A percentile compares a stretch with the other conserved stretches of the same genome.
phyloP scores from a whole-genome alignment of 2,329 filamentous ascomycete species.

The Nemania diffusa region DNA sequence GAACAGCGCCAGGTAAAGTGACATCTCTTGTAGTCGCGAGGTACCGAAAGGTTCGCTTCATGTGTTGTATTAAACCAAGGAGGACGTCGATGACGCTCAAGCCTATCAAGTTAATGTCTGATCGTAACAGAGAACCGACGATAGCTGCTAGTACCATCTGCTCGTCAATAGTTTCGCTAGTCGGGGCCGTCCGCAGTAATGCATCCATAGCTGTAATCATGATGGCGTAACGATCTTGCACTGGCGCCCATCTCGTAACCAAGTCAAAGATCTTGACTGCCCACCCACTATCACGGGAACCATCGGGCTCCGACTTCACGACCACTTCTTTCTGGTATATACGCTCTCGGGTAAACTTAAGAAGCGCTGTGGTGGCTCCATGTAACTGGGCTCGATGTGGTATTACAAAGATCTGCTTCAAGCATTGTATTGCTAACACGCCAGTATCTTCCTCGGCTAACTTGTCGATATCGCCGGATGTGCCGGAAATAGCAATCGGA shows the following conservation, averaged over 20 bases:
- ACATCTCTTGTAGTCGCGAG: slow-evolving; percentile 52
- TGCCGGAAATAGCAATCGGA: slow-evolving; percentile 78
- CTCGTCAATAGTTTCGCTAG: slow-evolving; percentile 75
- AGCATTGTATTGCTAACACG: slow-evolving; percentile 82
- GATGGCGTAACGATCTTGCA: slow-evolving; percentile 94
- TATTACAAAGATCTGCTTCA: slow-evolving; percentile 85
- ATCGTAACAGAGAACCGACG: slow-evolving; percentile 83
- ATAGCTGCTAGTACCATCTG: slow-evolving; percentile 81
- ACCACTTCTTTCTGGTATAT: slow-evolving; percentile 63
- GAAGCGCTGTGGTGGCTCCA: slow-evolving; percentile 75
- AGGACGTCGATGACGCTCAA: slow-evolving; percentile 96
- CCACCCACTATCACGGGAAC: slow-evolving; percentile 72
- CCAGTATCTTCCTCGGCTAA: slow-evolving; percentile 90
- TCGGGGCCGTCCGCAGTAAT: slow-evolving; percentile 73
- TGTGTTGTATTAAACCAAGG: slow-evolving; percentile 84
- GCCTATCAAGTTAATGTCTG: slow-evolving; percentile 92
- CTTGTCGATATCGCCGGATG: slow-evolving; percentile 87
- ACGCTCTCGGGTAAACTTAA: slow-evolving; percentile 77
- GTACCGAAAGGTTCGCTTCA: slow-evolving; percentile 79
- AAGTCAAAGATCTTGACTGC: slow-evolving; percentile 83
- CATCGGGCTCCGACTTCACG: slow-evolving; percentile 60
- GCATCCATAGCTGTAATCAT: slow-evolving; percentile 83
- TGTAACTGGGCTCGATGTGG: slow-evolving; percentile 87
- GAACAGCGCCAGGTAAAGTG: slow-evolving; percentile 25
- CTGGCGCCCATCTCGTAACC: slow-evolving; percentile 86